Percentiles rank a stretch among this genome's conserved stretches.
Conservation (phyloP, 2,329 filamentous ascomycete genomes). For the Huntiella moniliformis region DNA sequence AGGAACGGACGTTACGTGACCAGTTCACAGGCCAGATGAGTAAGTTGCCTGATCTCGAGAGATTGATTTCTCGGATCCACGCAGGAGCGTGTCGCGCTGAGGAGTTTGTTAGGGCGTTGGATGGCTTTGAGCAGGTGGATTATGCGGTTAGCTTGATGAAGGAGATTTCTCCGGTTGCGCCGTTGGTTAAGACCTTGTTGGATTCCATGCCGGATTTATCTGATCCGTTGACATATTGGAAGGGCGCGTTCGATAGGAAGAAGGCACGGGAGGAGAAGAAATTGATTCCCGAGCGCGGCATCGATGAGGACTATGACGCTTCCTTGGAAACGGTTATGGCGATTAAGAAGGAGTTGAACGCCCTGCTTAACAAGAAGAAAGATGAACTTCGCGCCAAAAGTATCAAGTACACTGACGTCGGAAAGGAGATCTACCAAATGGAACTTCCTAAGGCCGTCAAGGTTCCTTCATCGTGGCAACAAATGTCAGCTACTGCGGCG, state of each 20-base stretch:
- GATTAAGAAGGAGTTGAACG: conserved; percentile 54
- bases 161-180: conserved; percentile 56
- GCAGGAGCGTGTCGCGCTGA: conserved; percentile 76
- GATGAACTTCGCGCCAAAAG: conserved; percentile 54
- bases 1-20: conserved; percentile 61
- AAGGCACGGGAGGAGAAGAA: conserved; percentile 64
- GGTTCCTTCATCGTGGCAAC: conserved; percentile 75
- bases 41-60: conserved; percentile 85
- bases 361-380: conserved; percentile 52
- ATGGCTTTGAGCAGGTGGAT: conserved; percentile 95
- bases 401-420: conserved; percentile 64
- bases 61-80: conserved; percentile 85
- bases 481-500: conserved; percentile 84
- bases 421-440: conserved; percentile 93
- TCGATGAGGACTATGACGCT: conserved; percentile 81
- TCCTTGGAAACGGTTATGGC: conserved; percentile 60
- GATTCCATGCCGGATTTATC: conserved; percentile 69
- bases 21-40: conserved; percentile 75
- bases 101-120: conserved; percentile 82
- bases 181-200: conserved; percentile 70
- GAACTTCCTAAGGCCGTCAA: conserved; percentile 75
- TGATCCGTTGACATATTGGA: conserved; percentile 64
- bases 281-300: conserved; percentile 66
- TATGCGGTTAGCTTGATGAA: conserved; percentile 72
- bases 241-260: conserved; percentile 69